A percentile compares a stretch with the other conserved stretches of the same genome.
phyloP scores from a whole-genome alignment of 1,284 basidiomycete genomes.

The Mycosarcoma maydis region DNA sequence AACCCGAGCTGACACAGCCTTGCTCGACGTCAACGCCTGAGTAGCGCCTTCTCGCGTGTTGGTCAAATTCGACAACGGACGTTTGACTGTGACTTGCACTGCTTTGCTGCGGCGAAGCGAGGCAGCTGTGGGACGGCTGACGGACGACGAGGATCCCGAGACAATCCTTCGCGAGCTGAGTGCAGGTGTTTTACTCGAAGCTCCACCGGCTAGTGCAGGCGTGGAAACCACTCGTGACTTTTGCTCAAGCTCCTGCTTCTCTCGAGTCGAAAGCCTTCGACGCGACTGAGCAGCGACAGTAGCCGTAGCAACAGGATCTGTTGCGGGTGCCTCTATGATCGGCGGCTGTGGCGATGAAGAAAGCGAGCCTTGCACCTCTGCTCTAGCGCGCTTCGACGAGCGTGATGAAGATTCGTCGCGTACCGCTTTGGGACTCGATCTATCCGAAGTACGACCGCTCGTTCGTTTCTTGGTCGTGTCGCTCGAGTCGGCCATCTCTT shows the following conservation, averaged over 20 bases:
- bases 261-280: conserved; percentile 35
- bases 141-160: conserved; percentile 22
- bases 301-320: background rate
- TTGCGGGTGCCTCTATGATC: background rate
- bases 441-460: conserved; percentile 14
- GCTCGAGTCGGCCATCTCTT: background rate
- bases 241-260: conserved; percentile 33
- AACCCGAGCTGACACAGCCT: background rate
- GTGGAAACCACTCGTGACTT: conserved; percentile 3
- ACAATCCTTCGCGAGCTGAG: conserved; percentile 19
- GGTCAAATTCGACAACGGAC: conserved; percentile 33
- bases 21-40: background rate
- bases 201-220: background rate
- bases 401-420: conserved; percentile 7
- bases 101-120: conserved; percentile 27
- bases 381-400: conserved; percentile 8
- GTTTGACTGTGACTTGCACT: conserved; percentile 10
- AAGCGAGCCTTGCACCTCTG: background rate
- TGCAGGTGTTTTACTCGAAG: conserved; percentile 19
- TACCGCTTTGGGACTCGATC: background rate
- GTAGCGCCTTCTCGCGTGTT: conserved; percentile 12
- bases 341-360: background rate
- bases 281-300: conserved; percentile 10
- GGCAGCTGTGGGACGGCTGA: conserved; percentile 30
- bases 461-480: conserved; percentile 8